Percentiles rank a stretch among this genome's conserved stretches.
Conservation (phyloP, 495 filamentous ascomycete genomes). For the Trichoderma virens region DNA sequence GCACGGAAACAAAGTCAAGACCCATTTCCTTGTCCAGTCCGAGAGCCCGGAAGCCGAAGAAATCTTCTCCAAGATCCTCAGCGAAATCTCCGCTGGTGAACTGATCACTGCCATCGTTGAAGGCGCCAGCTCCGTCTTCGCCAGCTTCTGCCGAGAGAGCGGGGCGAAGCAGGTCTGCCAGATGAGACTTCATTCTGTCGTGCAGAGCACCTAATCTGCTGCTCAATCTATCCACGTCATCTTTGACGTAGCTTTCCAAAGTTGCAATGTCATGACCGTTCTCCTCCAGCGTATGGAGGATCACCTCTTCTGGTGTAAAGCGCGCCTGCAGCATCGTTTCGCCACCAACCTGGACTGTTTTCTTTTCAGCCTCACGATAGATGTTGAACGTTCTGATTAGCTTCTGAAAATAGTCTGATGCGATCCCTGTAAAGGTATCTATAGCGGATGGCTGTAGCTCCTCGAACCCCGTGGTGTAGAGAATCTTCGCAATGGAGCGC, state of each 20-base stretch:
- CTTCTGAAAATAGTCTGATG: constrained; percentile 81
- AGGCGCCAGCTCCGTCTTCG: constrained; percentile 80
- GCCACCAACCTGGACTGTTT: constrained; percentile 32
- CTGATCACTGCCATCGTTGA: constrained; percentile 94
- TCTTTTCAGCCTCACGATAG: constrained; percentile 75
- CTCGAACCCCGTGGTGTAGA: constrained; percentile 95
- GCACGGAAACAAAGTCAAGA: constrained; percentile 76
- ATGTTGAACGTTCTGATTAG: constrained; percentile 67
- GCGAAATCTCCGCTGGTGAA: constrained; percentile 96
- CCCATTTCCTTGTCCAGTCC: constrained; percentile 88
- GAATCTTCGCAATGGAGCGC: constrained; percentile 85
- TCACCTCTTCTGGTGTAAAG: constrained; percentile 72
- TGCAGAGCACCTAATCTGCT: constrained; percentile 78
- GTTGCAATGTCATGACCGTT: constrained; percentile 74
- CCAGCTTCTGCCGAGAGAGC: constrained; percentile 65
- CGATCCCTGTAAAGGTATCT: constrained; percentile 84
- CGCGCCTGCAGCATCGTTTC: constrained; percentile 51
- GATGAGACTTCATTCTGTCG: constrained; percentile 83
- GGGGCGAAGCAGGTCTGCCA: constrained; percentile 84
- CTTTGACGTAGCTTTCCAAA: constrained; percentile 82
- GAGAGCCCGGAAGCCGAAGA: constrained; percentile 96
- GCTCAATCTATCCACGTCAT: constrained; percentile 85
- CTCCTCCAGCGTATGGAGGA: constrained; percentile 76
- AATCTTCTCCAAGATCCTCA: constrained; percentile 95
- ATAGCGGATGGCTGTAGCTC: constrained; percentile 93